Evolutionary conservation across 495 filamentous ascomycete species (phyloP).

Genomic region (Penicillium fimorum): DNA sequence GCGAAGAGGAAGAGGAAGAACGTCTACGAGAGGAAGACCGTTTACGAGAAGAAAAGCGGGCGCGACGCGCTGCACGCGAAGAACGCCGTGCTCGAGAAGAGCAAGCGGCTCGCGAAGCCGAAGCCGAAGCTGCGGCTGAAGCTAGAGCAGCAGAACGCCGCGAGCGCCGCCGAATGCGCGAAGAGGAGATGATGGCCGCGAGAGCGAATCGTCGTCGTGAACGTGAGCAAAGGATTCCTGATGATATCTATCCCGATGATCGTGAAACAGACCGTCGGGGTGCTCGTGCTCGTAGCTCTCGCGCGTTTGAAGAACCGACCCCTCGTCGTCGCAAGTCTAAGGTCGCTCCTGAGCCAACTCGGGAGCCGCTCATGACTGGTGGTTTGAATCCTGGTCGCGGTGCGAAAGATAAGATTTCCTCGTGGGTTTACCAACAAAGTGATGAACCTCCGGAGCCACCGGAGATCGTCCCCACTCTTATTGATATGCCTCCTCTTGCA

Average conservation of each 20-base stretch:
- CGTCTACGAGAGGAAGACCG: conserved; percentile 46
- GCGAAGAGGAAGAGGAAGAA: conserved; percentile 52
- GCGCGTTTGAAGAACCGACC: conserved; percentile 32
- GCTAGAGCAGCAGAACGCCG: conserved; percentile 42
- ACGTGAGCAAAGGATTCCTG: conserved; percentile 30
- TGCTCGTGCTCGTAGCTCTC: conserved; percentile 15
- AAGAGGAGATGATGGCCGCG: conserved; percentile 38
- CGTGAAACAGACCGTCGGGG: conserved; percentile 21
- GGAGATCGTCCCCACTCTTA: conserved; percentile 51
- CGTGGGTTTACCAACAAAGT: conserved; percentile 58
- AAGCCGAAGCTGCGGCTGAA: conserved; percentile 41
- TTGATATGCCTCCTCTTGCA: conserved; percentile 49
- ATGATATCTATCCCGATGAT: conserved; percentile 22
- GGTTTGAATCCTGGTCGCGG: conserved; percentile 20
- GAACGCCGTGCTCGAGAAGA: conserved; percentile 49
- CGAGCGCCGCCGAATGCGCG: conserved; percentile 39
- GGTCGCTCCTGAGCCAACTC: conserved; percentile 17
- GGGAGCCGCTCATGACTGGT: conserved; percentile 30
- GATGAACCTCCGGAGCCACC: conserved; percentile 59
- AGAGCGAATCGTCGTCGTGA: conserved; percentile 36
- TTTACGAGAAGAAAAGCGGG: conserved; percentile 45
- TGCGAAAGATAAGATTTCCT: conserved; percentile 55
- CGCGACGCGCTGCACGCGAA: conserved; percentile 48
- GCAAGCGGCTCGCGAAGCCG: conserved; percentile 45
- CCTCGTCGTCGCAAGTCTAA: conserved; percentile 35